phyloP scores from a whole-genome alignment of 345 rosid species.

The Ailanthus altissimus region DNA sequence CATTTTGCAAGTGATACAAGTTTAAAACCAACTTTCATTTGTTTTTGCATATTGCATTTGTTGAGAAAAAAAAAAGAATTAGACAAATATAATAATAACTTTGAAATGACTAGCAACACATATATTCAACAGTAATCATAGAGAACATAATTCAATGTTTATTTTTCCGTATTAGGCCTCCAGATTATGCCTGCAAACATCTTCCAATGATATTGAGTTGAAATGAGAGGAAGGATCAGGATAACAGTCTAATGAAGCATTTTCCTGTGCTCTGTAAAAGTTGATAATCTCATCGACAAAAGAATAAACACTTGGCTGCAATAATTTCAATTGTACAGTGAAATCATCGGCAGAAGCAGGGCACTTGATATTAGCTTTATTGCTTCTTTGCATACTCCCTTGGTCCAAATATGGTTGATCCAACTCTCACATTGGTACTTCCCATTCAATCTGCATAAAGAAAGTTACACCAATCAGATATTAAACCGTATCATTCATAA shows the following conservation, averaged over 20 bases:
- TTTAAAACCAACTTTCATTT: not conserved
- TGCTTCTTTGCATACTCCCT: slow-evolving; percentile 65
- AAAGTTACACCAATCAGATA: slow-evolving; percentile 21
- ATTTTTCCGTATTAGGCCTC: not conserved
- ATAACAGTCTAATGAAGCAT: too few relatives aligned
- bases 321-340: not conserved
- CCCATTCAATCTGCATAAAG: slow-evolving; percentile 83
- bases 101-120: not conserved
- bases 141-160: not conserved
- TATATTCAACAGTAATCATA: slow-evolving; percentile 3
- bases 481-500: not conserved
- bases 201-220: not conserved
- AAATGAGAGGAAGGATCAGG: not conserved
- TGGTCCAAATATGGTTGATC: slow-evolving; percentile 91
- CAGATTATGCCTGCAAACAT: not conserved
- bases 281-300: not conserved
- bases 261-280: not conserved
- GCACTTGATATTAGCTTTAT: slow-evolving; percentile 13
- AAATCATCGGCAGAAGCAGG: not conserved
- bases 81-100: not conserved
- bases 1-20: not conserved
- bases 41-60: not conserved
- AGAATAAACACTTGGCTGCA: not conserved
- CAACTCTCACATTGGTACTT: slow-evolving; percentile 86
- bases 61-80: not conserved